Base-by-base conservation (phyloP, 164 flowering plant genomes). In the Magnolia sinica region DNA sequence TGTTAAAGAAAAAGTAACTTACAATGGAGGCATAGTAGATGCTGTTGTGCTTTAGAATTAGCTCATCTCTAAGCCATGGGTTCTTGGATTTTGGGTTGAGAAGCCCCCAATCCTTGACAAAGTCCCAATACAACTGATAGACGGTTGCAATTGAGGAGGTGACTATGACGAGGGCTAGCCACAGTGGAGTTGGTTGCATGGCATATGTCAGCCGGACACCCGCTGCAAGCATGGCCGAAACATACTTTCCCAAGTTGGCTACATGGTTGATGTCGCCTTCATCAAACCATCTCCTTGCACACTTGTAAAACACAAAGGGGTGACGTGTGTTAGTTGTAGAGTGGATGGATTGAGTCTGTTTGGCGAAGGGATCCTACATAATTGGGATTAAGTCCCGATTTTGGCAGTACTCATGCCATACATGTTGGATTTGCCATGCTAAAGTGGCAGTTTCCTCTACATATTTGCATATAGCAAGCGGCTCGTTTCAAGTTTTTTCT, bases 221-320 rank as follows among this genome's bases (percentile, higher is more conserved):
- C 0, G 99, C 99, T 63, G 99, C 99, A 50, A 96, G 87, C 98
- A 96, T 93, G 61, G 99, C 99, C 2, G 99, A 96, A 14, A 92
- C 97, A 71, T 96, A 96, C 84, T 96, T 96, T 37, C 99, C 98
- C 86, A 96, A 84, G 90, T 96, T 96, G 24, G 93, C 92, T 79
- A 94, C 82, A 76, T 96, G 93, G 77, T 76, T 78, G 27, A 68
- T 27, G 65, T 94, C 92, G 24, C 79, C 76, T 73, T 96, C 97
- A 50, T 94, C 97, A 63, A 88, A 87, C 96, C 97, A 94, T 84
- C 97, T 83, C 78, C 98, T 91, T 70, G 92, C 97, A 87, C 99
- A 96, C 29, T 27, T 27, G 29, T 27, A 27, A 27, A 27, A 27
- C 29, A 27, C 29, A 27, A 27, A 27, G 29, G 29, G 2, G 29